Percentiles rank a stretch among this genome's conserved stretches.
phyloP scores from a whole-genome alignment of 352 stramenopile genomes.

The Phytopythium litorale region DNA sequence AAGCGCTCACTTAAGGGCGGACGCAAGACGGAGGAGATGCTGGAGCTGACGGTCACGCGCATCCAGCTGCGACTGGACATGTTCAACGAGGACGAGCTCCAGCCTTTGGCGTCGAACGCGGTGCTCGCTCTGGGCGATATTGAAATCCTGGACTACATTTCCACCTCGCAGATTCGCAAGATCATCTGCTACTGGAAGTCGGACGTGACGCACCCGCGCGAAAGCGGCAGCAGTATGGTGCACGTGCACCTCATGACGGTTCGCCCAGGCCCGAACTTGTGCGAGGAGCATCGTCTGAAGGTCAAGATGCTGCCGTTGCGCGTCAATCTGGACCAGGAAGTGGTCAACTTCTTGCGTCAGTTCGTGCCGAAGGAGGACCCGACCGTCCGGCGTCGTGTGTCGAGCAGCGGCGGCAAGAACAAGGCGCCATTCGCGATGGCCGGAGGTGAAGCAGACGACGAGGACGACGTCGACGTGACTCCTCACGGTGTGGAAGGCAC shows the following conservation, averaged over 20 bases:
- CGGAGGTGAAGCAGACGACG: slow-evolving; percentile 11
- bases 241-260: slow-evolving; percentile 79
- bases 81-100: slow-evolving; percentile 72
- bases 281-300: slow-evolving; percentile 81
- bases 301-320: slow-evolving; percentile 69
- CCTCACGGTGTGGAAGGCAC: slow-evolving; percentile 26
- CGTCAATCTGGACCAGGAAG: slow-evolving; percentile 86
- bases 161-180: slow-evolving; percentile 87
- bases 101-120: slow-evolving; percentile 70
- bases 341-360: slow-evolving; percentile 83
- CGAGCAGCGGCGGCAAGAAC: slow-evolving; percentile 7
- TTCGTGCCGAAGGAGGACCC: slow-evolving; percentile 61
- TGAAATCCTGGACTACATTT: slow-evolving; percentile 88
- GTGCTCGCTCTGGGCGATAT: slow-evolving; percentile 77
- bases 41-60: slow-evolving; percentile 73
- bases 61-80: slow-evolving; percentile 84
- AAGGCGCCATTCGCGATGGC: slow-evolving; percentile 4
- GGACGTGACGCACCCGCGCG: slow-evolving; percentile 69
- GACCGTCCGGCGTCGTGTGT: slow-evolving; percentile 6
- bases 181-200: slow-evolving; percentile 91
- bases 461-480: slow-evolving; percentile 25
- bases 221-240: slow-evolving; percentile 84
- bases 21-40: slow-evolving; percentile 88
- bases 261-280: slow-evolving; percentile 66
- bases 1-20: slow-evolving; percentile 73